phyloP scores from a whole-genome alignment of 139 green algal genomes.

The Volvox reticuliferus region DNA sequence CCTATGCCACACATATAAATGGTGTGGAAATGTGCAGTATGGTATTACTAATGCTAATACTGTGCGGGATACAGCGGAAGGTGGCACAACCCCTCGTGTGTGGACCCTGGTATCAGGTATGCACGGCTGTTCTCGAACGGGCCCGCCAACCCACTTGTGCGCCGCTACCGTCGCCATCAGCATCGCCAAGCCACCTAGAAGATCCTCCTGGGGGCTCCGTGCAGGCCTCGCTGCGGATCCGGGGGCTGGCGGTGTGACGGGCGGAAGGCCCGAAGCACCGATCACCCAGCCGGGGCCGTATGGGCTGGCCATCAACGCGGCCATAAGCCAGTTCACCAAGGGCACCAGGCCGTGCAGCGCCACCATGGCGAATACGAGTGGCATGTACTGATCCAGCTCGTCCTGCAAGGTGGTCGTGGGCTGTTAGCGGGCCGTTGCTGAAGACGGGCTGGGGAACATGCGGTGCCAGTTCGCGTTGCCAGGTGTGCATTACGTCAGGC shows the following conservation, averaged over 20 bases:
- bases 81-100: background rate
- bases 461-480: background rate
- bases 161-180: background rate
- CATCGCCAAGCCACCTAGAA: background rate
- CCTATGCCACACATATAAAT: too few species aligned
- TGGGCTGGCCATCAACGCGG: background rate
- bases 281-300: background rate
- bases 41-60: background rate
- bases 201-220: background rate
- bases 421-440: background rate
- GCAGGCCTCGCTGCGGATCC: too few species aligned
- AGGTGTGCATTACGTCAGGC: too few species aligned
- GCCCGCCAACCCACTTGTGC: background rate
- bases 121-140: background rate
- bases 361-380: background rate
- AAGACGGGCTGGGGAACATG: background rate
- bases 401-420: background rate
- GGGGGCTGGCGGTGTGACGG: background rate
- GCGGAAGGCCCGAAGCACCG: background rate
- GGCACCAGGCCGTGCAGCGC: background rate
- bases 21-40: background rate
- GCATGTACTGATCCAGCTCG: background rate
- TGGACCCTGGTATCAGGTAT: background rate
- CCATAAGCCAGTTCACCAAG: background rate
- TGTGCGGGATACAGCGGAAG: background rate